A percentile compares a stretch with the other conserved stretches of the same genome.
phyloP scores from a whole-genome alignment of 805 yeast species.

The Kodamaea nitidulidarum region DNA sequence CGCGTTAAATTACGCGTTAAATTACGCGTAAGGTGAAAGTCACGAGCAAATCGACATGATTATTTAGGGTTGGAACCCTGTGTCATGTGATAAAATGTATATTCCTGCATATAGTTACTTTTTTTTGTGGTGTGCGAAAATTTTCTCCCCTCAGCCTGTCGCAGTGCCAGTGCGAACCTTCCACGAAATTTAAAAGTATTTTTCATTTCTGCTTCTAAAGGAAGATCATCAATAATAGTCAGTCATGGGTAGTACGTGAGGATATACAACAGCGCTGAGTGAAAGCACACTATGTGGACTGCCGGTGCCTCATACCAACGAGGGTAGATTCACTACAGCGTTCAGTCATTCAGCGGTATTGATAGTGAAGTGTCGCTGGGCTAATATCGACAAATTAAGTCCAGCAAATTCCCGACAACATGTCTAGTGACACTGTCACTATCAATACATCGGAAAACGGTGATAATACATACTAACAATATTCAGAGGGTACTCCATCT shows the following conservation, averaged over 20 bases:
- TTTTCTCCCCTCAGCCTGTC: constrained; percentile 11
- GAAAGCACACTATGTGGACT: not conserved
- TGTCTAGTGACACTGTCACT: not conserved
- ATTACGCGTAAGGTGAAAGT: not conserved
- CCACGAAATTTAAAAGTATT: constrained; percentile 11
- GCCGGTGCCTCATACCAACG: not conserved
- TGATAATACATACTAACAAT: constrained; percentile 20
- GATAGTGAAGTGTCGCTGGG: not conserved
- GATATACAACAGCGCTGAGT: constrained; percentile 7
- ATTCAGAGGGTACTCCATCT: constrained; percentile 96
- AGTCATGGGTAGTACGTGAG: constrained; percentile 74
- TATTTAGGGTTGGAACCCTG: constrained; percentile 5
- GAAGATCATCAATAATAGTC: constrained; percentile 30
- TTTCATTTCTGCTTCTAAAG: constrained; percentile 14
- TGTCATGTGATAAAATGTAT: not conserved
- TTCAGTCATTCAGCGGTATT: not conserved
- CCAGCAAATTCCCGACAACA: not conserved
- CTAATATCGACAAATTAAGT: not conserved
- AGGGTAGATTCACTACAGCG: not conserved
- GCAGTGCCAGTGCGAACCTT: constrained; percentile 6
- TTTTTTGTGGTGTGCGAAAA: constrained; percentile 11
- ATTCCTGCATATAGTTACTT: not conserved
- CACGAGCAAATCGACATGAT: not conserved
- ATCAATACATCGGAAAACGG: constrained; percentile 1
- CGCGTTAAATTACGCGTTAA: constrained; percentile 1